Evolutionary conservation across 148 eudicot species (phyloP).

Genomic region (Tetragonia tetragonoides): DNA sequence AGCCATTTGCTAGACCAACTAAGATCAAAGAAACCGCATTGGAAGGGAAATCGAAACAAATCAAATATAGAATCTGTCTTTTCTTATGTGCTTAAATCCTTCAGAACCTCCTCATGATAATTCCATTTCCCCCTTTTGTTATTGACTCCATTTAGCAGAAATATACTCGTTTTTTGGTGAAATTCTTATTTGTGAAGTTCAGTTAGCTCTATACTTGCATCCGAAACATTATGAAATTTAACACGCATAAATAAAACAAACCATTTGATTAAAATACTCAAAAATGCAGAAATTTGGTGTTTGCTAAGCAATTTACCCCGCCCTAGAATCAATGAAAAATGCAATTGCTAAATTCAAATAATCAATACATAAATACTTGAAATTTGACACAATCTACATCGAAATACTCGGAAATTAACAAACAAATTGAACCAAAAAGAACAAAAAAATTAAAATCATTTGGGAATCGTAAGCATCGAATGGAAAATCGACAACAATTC

Average conservation of each 20-base stretch:
- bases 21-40: background rate
- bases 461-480: conserved; percentile 93
- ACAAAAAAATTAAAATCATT: conserved; percentile 24
- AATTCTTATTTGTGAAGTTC: too few species aligned
- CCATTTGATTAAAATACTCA: background rate
- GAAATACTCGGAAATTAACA: background rate
- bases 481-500: conserved; percentile 83
- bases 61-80: background rate
- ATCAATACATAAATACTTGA: background rate
- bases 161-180: too few species aligned
- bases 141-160: too few species aligned
- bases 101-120: background rate
- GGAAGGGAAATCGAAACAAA: background rate
- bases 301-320: background rate
- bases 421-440: too few species aligned
- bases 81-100: background rate
- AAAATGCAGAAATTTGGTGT: background rate
- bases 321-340: background rate
- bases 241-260: too few species aligned
- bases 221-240: too few species aligned
- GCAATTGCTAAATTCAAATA: background rate
- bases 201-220: too few species aligned
- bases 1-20: background rate
- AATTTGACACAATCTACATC: background rate
- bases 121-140: background rate